Conservation (phyloP, 202 grass and related monocot species). For the Schoenoplectus tabernaemontani region DNA sequence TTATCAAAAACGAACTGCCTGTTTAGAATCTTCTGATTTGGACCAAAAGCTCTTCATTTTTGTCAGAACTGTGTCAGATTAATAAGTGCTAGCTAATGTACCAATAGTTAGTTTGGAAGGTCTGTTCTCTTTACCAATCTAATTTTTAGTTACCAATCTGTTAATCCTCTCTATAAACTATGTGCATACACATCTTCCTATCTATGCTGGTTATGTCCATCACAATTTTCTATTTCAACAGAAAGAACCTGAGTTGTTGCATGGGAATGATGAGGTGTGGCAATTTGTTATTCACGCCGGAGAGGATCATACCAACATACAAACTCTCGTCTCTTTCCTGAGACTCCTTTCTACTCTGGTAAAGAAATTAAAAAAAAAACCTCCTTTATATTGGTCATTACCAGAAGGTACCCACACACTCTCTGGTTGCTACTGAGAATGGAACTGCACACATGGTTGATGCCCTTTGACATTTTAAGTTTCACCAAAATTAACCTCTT, state of each 20-base stretch:
- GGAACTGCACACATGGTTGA: not conserved
- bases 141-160: not conserved
- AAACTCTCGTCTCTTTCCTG: conserved; percentile 86
- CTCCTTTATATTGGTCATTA: not conserved
- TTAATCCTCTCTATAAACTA: not conserved
- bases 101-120: not conserved
- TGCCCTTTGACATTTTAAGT: not conserved
- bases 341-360: conserved; percentile 87
- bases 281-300: conserved; percentile 69
- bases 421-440: not conserved
- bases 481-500: not conserved
- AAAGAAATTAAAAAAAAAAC: conserved; percentile 26
- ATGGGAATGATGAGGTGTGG: conserved; percentile 95
- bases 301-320: conserved; percentile 89
- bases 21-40: not conserved
- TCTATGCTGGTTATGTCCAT: not conserved
- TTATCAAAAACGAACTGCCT: not conserved
- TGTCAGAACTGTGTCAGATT: not conserved
- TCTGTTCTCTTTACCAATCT: not conserved
- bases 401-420: not conserved
- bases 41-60: not conserved
- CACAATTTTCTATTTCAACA: conserved; percentile 30
- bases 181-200: not conserved
- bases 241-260: conserved; percentile 86
- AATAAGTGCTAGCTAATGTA: not conserved